Base-by-base conservation (phyloP, 805 yeast species). In the Kodamaea kaohsiungensis region DNA sequence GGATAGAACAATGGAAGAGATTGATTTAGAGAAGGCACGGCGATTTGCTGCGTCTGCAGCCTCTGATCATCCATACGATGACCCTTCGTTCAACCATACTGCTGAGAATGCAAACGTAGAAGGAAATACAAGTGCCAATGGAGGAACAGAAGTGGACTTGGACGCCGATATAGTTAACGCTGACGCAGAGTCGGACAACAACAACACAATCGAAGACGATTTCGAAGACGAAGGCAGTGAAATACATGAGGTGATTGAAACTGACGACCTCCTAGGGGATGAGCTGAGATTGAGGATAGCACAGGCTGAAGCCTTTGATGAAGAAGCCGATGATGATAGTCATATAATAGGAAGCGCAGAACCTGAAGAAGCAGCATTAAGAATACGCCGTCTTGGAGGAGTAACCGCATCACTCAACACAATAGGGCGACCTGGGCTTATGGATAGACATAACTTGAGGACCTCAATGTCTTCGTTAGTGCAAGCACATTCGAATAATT, bases 151-250 rank as follows among this genome's bases (percentile, higher is more conserved):
- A 27, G 57, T 64, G 12, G 80, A 81, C 59, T 62, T 79, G 46
- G 87, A 83, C 65, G 84, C 77, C 5, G 73, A 74, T 2, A 61
- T 81, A 3, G 75, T 78, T 0, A 72, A 77, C 54, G 77, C 75
- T 8, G 80, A 75, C 54, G 76, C 71, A 33, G 58, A 57, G 1
- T 40, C 45, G 9, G 45, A 40, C 7, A 40, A 40, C 17, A 62
- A 30, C 35, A 66, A 55, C 17, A 62, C 59, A 5, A 61, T 57
- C 30, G 61, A 59, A 16, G 62, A 57, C 16, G 66, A 61, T 15
- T 39, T 53, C 33, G 62, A 57, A 8, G 60, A 57, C 30, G 64
- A 54, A n/a, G 58, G 27, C 6, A 25, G 19, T 13, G 50, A 33
- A 9, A 8, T 38, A 13, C 35, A 30, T 10, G 45, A 40, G 25